Conservation (phyloP, 805 yeast species). For the Sungouiella thailandica region DNA sequence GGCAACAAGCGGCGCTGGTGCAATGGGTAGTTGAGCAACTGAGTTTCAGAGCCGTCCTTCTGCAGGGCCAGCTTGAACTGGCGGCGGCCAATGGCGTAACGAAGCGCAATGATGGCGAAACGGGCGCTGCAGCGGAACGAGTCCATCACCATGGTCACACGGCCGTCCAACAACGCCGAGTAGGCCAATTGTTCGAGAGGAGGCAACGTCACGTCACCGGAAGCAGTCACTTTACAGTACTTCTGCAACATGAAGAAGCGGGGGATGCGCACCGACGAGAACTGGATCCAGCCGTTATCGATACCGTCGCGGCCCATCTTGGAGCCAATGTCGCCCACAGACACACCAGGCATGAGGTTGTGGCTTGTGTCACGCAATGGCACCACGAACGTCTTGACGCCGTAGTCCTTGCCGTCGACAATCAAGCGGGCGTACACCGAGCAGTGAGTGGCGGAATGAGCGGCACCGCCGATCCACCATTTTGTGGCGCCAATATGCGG, state of each 20-base stretch:
- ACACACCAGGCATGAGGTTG: constrained; percentile 17
- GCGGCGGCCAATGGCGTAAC: constrained; percentile 18
- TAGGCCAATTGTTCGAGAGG: constrained; percentile 18
- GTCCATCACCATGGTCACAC: constrained; percentile 19
- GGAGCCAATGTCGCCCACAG: constrained; percentile 20
- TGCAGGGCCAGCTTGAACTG: constrained; percentile 18
- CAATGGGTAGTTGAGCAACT: constrained; percentile 19
- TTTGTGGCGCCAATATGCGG: constrained; percentile 21
- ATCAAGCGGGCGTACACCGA: constrained; percentile 16
- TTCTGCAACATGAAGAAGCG: constrained; percentile 19
- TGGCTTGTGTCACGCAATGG: constrained; percentile 18
- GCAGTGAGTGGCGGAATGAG: constrained; percentile 18
- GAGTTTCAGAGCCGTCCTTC: constrained; percentile 18
- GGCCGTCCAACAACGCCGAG: constrained; percentile 17
- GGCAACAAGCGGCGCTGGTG: constrained; percentile 19
- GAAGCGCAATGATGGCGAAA: constrained; percentile 15
- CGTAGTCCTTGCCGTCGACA: constrained; percentile 18
- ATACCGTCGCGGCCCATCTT: constrained; percentile 21
- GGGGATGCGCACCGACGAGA: constrained; percentile 17
- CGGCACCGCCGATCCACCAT: constrained; percentile 23
- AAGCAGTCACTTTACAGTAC: constrained; percentile 14
- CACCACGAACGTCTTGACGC: constrained; percentile 19
- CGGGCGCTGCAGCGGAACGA: constrained; percentile 17
- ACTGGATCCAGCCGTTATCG: constrained; percentile 21
- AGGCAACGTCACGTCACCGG: constrained; percentile 15